phyloP scores from a whole-genome alignment of 441 rosid species.

The Flueggea neowawraea region DNA sequence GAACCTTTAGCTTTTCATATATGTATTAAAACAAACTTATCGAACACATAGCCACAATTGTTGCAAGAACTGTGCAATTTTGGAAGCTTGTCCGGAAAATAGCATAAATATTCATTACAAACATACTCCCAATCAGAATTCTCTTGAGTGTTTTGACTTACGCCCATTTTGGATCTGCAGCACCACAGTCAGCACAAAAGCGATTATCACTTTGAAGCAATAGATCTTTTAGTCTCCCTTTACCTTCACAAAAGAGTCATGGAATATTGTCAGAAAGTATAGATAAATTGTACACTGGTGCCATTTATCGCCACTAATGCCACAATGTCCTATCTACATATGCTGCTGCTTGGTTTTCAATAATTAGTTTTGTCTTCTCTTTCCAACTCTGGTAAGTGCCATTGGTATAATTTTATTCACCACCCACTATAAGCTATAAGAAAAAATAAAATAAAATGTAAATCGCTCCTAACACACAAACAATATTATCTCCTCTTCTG shows the following conservation, averaged over 20 bases:
- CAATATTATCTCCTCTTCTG: neutral
- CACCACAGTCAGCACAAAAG: conserved; percentile 89
- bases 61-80: too few species aligned
- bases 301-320: neutral
- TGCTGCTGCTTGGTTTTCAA: too few species aligned
- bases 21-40: neutral
- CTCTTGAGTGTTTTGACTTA: conserved; percentile 37
- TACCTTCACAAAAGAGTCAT: conserved; percentile 42
- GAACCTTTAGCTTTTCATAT: neutral
- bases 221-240: conserved; percentile 70
- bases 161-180: conserved; percentile 99
- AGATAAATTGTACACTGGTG: neutral
- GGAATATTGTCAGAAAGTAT: neutral
- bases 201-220: conserved; percentile 77
- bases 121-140: conserved; percentile 7
- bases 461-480: too few species aligned
- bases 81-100: too few species aligned
- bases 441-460: too few species aligned
- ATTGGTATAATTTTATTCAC: too few species aligned
- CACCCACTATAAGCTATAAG: too few species aligned
- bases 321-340: neutral
- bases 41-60: neutral
- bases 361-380: too few species aligned
- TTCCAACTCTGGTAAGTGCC: too few species aligned
- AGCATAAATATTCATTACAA: conserved; percentile 5